A percentile compares a stretch with the other conserved stretches of the same genome.
Conservation (phyloP, 768 basidiomycete genomes). For the Serpula lacrymans region DNA sequence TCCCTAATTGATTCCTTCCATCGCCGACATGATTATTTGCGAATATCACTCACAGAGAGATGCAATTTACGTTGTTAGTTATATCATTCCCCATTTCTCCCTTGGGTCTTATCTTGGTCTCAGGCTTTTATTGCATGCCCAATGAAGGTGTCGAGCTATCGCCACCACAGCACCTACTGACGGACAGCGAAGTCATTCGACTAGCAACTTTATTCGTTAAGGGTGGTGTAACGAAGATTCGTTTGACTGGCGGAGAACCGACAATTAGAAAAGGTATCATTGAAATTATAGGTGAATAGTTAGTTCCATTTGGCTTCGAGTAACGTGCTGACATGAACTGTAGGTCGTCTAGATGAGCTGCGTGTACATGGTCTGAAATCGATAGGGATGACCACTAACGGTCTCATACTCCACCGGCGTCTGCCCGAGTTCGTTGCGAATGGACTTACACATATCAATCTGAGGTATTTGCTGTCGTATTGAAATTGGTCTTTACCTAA, state of each 20-base stretch:
- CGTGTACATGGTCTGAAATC: slow-evolving; percentile 59
- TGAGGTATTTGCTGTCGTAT: slow-evolving; percentile 41
- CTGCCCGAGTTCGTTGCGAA: slow-evolving; percentile 63
- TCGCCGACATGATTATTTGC: slow-evolving; percentile 79
- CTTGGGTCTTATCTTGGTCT: slow-evolving; percentile 1
- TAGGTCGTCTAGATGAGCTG: slow-evolving; percentile 64
- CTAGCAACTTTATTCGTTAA: slow-evolving; percentile 75
- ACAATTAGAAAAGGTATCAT: slow-evolving; percentile 74
- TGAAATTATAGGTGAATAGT: slow-evolving; percentile 61
- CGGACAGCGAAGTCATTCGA: slow-evolving; percentile 72
- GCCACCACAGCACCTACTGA: slow-evolving; percentile 63
- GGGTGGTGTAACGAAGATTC: slow-evolving; percentile 82
- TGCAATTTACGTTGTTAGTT: slow-evolving; percentile 81
- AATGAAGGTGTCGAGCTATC: slow-evolving; percentile 74
- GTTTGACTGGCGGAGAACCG: slow-evolving; percentile 87
- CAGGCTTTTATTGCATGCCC: slow-evolving; percentile 90
- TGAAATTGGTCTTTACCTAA: background rate
- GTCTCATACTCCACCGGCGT: slow-evolving; percentile 69
- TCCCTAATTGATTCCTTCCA: slow-evolving; percentile 63
- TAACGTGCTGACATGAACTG: slow-evolving; percentile 7
- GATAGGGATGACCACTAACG: slow-evolving; percentile 87
- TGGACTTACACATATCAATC: slow-evolving; percentile 75
- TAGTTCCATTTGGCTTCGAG: background rate
- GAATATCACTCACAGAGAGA: slow-evolving; percentile 81
- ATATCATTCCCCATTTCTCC: slow-evolving; percentile 9